phyloP scores from a whole-genome alignment of 1,139 yeast species.

The Suhomyces coccinellae region DNA sequence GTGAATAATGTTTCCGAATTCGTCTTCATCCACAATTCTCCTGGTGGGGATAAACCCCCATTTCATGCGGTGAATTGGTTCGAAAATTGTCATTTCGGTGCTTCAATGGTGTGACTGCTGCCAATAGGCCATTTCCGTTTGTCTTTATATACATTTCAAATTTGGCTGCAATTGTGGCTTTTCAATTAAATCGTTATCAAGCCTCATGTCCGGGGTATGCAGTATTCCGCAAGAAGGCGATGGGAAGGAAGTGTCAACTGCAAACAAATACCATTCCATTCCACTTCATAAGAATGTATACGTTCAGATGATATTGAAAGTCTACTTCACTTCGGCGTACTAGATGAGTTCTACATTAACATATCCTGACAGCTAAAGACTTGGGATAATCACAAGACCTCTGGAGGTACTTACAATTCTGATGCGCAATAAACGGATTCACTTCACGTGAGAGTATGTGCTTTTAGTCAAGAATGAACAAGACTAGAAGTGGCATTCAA shows the following conservation, averaged over 20 bases:
- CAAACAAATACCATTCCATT: too few species aligned
- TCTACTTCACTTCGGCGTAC: too few species aligned
- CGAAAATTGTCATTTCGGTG: neutral
- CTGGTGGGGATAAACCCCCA: slow-evolving; percentile 50
- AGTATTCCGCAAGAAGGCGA: neutral
- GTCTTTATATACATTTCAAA: neutral
- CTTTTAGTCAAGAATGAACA: neutral
- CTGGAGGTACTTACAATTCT: too few species aligned
- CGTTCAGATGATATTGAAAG: too few species aligned
- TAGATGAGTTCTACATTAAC: too few species aligned
- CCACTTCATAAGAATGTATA: too few species aligned
- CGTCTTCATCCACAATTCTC: slow-evolving; percentile 42
- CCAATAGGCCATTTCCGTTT: too few species aligned
- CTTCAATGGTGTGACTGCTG: too few species aligned
- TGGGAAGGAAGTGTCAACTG: too few species aligned
- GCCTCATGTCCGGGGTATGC: neutral
- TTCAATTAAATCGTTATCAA: neutral
- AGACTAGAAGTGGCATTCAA: too few species aligned
- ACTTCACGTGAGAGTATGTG: neutral
- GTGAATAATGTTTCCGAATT: neutral
- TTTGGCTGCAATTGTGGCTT: neutral
- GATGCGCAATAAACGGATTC: neutral
- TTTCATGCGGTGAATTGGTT: slow-evolving; percentile 33
- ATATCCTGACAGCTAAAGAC: too few species aligned
- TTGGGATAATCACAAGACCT: too few species aligned